phyloP scores from a whole-genome alignment of 129 eudicot species.

The Saussurea involucrata region DNA sequence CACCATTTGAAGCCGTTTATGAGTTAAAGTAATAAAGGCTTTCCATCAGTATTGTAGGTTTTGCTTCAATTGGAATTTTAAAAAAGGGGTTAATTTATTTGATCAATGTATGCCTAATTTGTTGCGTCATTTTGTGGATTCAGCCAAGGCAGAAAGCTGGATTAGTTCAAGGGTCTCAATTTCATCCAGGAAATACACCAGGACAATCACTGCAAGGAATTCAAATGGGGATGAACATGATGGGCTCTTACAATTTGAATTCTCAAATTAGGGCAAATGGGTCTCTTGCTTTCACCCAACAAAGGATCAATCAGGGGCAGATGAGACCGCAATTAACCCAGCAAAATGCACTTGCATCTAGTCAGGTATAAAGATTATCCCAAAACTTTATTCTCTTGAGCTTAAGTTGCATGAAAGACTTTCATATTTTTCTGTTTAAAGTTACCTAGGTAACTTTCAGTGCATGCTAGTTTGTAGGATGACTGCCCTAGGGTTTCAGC shows the following conservation, averaged over 20 bases:
- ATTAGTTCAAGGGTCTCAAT: conserved; percentile 73
- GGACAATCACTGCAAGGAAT: conserved; percentile 82
- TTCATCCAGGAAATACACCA: conserved; percentile 67
- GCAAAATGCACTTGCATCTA: conserved; percentile 62
- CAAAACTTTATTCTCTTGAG: background rate
- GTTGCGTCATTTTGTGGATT: conserved; percentile 24
- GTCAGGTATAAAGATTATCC: conserved; percentile 54
- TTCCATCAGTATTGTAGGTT: background rate
- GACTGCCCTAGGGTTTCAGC: background rate
- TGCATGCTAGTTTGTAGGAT: background rate
- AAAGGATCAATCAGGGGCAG: conserved; percentile 61
- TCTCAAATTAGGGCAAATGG: conserved; percentile 79
- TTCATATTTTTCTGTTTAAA: background rate
- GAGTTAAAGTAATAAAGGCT: background rate
- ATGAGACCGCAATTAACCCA: conserved; percentile 75
- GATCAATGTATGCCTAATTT: background rate
- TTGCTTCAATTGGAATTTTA: background rate
- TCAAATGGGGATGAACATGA: conserved; percentile 80
- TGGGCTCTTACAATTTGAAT: conserved; percentile 49
- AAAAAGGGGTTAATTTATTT: background rate
- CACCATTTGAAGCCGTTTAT: background rate
- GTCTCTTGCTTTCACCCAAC: conserved; percentile 62
- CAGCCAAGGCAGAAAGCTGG: conserved; percentile 88
- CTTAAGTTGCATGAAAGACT: background rate
- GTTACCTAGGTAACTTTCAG: background rate